phyloP scores from a whole-genome alignment of 2,329 filamentous ascomycete genomes.

The Curvularia hawaiiensis region DNA sequence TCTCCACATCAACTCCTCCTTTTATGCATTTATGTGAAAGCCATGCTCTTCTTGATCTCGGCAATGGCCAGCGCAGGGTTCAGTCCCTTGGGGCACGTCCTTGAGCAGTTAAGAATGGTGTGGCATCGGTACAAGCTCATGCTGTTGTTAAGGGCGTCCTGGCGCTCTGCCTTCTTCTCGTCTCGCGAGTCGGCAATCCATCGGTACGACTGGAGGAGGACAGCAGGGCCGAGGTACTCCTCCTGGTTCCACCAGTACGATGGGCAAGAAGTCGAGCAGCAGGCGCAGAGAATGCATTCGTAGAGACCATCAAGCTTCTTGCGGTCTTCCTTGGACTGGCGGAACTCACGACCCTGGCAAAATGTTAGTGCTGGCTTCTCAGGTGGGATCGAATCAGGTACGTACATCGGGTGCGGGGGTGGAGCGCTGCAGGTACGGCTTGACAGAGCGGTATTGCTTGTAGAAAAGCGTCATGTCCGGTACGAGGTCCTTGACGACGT shows the following conservation, averaged over 20 bases:
- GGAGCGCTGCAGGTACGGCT: constrained; percentile 94
- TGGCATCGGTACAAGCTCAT: constrained; percentile 99
- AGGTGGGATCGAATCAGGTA: constrained; percentile 23
- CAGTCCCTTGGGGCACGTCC: constrained; percentile 96
- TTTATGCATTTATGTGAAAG: constrained; percentile 51
- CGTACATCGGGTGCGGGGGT: constrained; percentile 82
- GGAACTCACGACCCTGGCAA: constrained; percentile 82
- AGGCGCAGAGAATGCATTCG: constrained; percentile 99
- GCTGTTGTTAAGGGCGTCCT: constrained; percentile 92
- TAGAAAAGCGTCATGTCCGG: constrained; percentile 98
- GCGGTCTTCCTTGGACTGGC: constrained; percentile 88
- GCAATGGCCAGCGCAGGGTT: constrained; percentile 96
- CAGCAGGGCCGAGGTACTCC: constrained; percentile 96
- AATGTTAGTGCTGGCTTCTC: constrained; percentile 22
- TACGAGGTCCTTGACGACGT: constrained; percentile 98
- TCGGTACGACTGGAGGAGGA: constrained; percentile 96
- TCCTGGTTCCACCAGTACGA: constrained; percentile 99
- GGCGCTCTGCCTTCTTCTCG: constrained; percentile 84
- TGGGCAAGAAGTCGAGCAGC: constrained; percentile 99
- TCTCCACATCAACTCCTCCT: background rate
- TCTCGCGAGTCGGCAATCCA: constrained; percentile 97
- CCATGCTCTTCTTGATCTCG: constrained; percentile 98
- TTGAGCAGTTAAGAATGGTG: constrained; percentile 98
- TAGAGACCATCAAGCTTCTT: constrained; percentile 97
- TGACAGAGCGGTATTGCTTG: constrained; percentile 99